phyloP scores from a whole-genome alignment of 441 rosid genomes.

The Populus hybrid region DNA sequence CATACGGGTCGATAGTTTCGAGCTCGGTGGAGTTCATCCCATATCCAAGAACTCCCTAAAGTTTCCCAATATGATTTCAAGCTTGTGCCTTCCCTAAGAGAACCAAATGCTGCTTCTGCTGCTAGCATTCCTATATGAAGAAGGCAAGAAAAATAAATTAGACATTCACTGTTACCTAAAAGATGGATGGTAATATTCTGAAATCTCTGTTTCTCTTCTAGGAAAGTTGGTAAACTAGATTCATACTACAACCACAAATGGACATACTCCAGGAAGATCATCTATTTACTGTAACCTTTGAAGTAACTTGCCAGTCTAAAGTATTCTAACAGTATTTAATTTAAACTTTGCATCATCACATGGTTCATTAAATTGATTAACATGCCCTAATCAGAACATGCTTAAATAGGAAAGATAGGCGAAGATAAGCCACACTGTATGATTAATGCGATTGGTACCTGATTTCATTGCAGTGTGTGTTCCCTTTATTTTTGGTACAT shows the following conservation, averaged over 20 bases:
- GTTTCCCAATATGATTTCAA: slow-evolving; percentile 77
- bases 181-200: background rate
- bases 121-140: slow-evolving; percentile 78
- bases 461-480: slow-evolving; percentile 99
- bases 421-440: slow-evolving; percentile 2
- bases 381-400: background rate
- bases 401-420: background rate
- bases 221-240: background rate
- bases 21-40: slow-evolving; percentile 83
- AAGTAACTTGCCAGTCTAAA: background rate
- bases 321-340: background rate
- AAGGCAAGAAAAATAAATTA: background rate
- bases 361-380: background rate
- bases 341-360: background rate
- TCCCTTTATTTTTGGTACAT: slow-evolving; percentile 98
- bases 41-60: slow-evolving; percentile 79
- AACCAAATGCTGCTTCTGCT: slow-evolving; percentile 85
- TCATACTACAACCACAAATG: background rate
- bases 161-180: background rate
- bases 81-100: slow-evolving; percentile 50
- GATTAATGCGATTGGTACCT: slow-evolving; percentile 39
- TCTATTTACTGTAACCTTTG: background rate
- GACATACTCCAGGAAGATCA: background rate
- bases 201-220: no score
- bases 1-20: slow-evolving; percentile 94